These are phyloP conservation scores for Pouteria campechiana DNA, from an alignment of 179 eudicot genomes.

Conservation along the genomic window DNA sequence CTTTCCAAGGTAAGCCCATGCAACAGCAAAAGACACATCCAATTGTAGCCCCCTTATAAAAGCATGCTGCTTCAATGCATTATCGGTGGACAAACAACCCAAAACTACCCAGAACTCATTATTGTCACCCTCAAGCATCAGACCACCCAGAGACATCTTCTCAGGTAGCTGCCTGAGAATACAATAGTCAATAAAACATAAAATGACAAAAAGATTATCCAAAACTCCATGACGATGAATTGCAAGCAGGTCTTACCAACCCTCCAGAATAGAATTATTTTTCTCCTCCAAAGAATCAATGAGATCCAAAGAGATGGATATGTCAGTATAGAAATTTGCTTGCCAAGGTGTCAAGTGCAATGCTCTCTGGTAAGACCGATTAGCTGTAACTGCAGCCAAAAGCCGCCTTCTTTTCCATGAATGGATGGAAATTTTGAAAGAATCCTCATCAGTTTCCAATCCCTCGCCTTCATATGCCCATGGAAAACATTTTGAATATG, in stretches of 20 bases:
- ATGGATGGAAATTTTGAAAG: slow-evolving; percentile 44
- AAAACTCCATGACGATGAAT: background rate
- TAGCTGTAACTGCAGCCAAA: slow-evolving; percentile 51
- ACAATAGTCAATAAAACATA: slow-evolving; percentile 5
- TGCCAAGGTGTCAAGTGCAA: slow-evolving; percentile 91
- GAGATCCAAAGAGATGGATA: slow-evolving; percentile 63
- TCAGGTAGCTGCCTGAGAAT: slow-evolving; percentile 66
- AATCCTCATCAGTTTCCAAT: slow-evolving; percentile 26
- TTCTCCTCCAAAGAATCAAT: slow-evolving; percentile 32
- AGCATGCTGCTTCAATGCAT: slow-evolving; percentile 82
- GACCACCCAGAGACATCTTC: slow-evolving; percentile 86
- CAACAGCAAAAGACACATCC: slow-evolving; percentile 92
- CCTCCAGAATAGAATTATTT: slow-evolving; percentile 17
- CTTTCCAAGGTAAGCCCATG: slow-evolving; percentile 99
- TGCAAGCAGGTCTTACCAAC: slow-evolving; percentile 38
- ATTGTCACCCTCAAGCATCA: slow-evolving; percentile 80
- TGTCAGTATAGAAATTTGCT: slow-evolving; percentile 79
- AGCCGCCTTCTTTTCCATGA: slow-evolving; percentile 60
- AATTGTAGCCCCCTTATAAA: slow-evolving; percentile 72
- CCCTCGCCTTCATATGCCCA: slow-evolving; percentile 57
- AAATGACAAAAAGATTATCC: no score
- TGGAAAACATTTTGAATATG: slow-evolving; percentile 81
- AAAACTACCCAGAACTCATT: slow-evolving; percentile 84
- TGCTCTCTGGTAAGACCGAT: slow-evolving; percentile 81
- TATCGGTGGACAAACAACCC: slow-evolving; percentile 61